Evolutionary conservation across 257 asterid genomes (phyloP).

Genomic region (Petunia axillaris): DNA sequence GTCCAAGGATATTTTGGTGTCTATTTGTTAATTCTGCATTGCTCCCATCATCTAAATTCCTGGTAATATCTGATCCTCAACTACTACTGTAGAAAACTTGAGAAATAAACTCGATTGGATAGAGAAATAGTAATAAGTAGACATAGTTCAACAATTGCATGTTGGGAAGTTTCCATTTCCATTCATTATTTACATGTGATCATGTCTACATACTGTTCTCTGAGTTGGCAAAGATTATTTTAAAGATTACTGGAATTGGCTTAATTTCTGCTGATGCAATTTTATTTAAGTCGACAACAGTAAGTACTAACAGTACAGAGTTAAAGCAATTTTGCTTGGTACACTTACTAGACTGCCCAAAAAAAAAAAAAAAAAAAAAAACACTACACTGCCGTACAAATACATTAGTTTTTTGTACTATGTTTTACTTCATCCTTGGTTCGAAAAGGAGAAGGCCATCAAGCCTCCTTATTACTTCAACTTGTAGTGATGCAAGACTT

Average conservation of each 20-base stretch:
- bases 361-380: no score
- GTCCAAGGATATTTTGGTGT: background rate
- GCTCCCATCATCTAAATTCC: background rate
- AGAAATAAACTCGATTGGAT: constrained; percentile 21
- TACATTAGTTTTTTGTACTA: background rate
- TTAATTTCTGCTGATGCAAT: background rate
- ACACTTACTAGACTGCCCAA: background rate
- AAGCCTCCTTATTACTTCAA: background rate
- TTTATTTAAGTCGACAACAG: background rate
- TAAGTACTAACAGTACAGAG: background rate
- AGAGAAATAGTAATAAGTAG: background rate
- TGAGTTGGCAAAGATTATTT: background rate
- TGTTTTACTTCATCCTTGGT: background rate
- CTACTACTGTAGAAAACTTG: constrained; percentile 8
- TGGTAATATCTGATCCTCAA: background rate
- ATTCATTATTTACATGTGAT: background rate
- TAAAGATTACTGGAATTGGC: background rate
- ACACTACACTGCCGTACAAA: background rate
- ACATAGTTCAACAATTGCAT: background rate
- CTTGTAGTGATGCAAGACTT: constrained; percentile 5
- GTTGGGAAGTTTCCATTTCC: background rate
- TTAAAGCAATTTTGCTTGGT: background rate
- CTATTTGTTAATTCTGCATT: background rate
- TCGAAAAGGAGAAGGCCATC: background rate
- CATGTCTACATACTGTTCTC: background rate